Evolutionary conservation across 495 filamentous ascomycete species (phyloP).

Genomic region (Neurospora sp.): DNA sequence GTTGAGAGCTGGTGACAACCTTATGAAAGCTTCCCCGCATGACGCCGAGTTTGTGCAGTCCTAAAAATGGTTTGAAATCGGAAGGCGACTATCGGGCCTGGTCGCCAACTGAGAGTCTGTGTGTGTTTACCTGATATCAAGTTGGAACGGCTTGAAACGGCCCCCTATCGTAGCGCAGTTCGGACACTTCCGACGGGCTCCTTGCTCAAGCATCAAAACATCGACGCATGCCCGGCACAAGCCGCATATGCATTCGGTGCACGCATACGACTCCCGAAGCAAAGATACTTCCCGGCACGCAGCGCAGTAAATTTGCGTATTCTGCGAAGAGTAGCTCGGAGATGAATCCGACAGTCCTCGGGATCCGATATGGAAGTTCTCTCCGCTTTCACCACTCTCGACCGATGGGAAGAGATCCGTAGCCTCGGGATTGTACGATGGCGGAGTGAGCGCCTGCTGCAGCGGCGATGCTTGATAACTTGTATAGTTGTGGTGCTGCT

Average conservation of each 20-base stretch:
- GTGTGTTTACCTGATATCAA: constrained; percentile 44
- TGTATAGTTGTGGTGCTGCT: constrained; percentile 46
- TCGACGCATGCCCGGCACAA: constrained; percentile 79
- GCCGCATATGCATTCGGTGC: constrained; percentile 89
- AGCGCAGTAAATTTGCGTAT: constrained; percentile 80
- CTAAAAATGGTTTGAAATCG: not conserved
- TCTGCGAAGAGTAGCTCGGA: constrained; percentile 44
- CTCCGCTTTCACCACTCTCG: constrained; percentile 51
- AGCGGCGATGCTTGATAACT: constrained; percentile 79
- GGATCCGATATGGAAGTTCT: constrained; percentile 55
- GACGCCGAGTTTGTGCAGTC: not conserved
- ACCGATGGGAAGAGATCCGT: constrained; percentile 77
- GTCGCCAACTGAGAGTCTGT: not conserved
- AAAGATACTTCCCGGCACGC: constrained; percentile 64
- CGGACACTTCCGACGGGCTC: constrained; percentile 51
- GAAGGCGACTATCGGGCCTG: not conserved
- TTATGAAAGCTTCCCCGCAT: not conserved
- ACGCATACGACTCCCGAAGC: constrained; percentile 74
- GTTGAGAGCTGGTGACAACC: not conserved
- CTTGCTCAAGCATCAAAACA: constrained; percentile 57
- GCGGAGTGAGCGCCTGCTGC: constrained; percentile 76
- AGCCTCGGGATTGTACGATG: constrained; percentile 53
- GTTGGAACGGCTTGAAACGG: constrained; percentile 56
- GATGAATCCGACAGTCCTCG: constrained; percentile 45
- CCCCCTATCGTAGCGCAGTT: constrained; percentile 56